Evolutionary conservation across 352 stramenopile species (phyloP).

Genomic region (Aphanomyces invadans): DNA sequence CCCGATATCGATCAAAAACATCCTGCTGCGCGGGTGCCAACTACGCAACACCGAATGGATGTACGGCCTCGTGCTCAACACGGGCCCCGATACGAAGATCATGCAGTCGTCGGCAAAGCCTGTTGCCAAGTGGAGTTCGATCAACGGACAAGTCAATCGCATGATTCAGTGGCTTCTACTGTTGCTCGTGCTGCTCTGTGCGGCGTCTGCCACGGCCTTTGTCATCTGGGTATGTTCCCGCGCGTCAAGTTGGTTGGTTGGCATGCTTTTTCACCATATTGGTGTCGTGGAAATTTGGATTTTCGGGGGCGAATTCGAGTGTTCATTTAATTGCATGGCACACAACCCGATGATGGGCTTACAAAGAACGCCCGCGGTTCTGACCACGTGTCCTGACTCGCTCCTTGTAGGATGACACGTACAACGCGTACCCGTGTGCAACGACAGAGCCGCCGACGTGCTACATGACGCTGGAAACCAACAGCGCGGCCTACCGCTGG

Average conservation of each 20-base stretch:
- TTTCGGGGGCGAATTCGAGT: no score
- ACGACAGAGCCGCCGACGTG: background rate
- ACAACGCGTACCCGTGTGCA: conserved; percentile 27
- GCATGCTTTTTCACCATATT: no score
- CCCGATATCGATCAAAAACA: conserved; percentile 74
- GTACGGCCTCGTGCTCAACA: conserved; percentile 85
- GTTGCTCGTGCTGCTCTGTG: conserved; percentile 53
- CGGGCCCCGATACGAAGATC: conserved; percentile 73
- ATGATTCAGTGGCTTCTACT: conserved; percentile 74
- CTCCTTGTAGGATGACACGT: conserved; percentile 36
- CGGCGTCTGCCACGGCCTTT: conserved; percentile 45
- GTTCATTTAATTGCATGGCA: conserved; percentile 10
- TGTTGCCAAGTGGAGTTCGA: conserved; percentile 70
- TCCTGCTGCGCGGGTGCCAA: conserved; percentile 80
- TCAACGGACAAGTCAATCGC: conserved; percentile 70
- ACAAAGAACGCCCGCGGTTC: no score
- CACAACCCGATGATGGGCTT: no score
- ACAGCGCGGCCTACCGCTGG: background rate
- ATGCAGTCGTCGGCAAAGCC: conserved; percentile 64
- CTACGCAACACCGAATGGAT: conserved; percentile 87
- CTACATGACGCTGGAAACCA: background rate
- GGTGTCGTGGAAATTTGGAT: no score
- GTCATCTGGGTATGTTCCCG: conserved; percentile 39
- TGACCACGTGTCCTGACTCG: no score
- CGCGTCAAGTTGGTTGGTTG: no score